These are phyloP conservation scores for Suhomyces bokatorum DNA, from an alignment of 1,139 yeast species.

Conservation along the genomic window DNA sequence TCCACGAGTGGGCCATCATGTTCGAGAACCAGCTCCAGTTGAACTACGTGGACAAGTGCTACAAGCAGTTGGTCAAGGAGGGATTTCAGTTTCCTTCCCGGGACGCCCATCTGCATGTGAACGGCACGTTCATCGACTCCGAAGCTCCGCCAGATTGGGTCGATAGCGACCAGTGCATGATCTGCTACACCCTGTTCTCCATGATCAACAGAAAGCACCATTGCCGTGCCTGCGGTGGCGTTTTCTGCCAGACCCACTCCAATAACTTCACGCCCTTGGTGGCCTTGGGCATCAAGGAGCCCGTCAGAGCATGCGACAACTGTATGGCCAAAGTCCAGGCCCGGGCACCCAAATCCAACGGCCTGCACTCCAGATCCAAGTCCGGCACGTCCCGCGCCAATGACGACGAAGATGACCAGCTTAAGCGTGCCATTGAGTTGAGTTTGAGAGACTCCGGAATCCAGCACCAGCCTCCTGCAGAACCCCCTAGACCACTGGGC, in stretches of 20 bases:
- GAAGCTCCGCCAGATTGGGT: conserved; percentile 98
- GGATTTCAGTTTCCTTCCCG: conserved; percentile 72
- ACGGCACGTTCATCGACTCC: conserved; percentile 69
- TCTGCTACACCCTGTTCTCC: conserved; percentile 78
- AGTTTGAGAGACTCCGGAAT: conserved; percentile 62
- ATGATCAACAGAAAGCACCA: conserved; percentile 91
- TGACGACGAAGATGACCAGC: conserved; percentile 70
- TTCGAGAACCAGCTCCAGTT: conserved; percentile 71
- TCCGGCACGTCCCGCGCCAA: conserved; percentile 7
- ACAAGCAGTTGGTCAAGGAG: conserved; percentile 57
- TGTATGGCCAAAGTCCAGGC: conserved; percentile 62
- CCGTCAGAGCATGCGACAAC: conserved; percentile 92
- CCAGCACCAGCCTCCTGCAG: conserved; percentile 17
- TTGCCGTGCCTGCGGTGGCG: conserved; percentile 97
- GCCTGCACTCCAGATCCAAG: conserved; percentile 1
- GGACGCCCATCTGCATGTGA: conserved; percentile 33
- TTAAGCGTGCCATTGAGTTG: conserved; percentile 74
- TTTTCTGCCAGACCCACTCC: conserved; percentile 83
- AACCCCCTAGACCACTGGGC: conserved; percentile 11
- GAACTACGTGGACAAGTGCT: conserved; percentile 62
- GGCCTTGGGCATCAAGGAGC: conserved; percentile 80
- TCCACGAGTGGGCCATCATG: conserved; percentile 78
- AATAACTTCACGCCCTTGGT: conserved; percentile 69
- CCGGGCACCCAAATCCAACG: conserved; percentile 18
- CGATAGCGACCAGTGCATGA: conserved; percentile 94